These are phyloP conservation scores for Oryza officinalis DNA, from an alignment of 176 grass and related monocot genomes.

Conservation along the genomic window DNA sequence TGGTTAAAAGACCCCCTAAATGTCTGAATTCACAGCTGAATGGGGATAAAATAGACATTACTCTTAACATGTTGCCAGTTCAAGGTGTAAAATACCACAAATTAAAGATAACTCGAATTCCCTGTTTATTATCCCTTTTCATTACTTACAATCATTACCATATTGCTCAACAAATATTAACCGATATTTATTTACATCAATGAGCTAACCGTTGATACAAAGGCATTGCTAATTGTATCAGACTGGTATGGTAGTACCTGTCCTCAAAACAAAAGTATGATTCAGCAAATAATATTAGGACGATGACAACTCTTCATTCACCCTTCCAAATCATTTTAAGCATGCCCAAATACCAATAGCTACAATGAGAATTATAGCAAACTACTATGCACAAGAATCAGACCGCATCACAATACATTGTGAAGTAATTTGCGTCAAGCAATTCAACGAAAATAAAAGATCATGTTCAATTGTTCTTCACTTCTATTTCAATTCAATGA, in stretches of 20 bases:
- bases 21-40: no score
- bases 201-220: not conserved
- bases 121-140: not conserved
- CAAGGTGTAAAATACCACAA: not conserved
- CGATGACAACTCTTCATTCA: not conserved
- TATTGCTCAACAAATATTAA: not conserved
- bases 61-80: not conserved
- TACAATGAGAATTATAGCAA: not conserved
- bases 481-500: constrained; percentile 42
- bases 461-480: constrained; percentile 2
- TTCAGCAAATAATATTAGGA: not conserved
- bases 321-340: not conserved
- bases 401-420: not conserved
- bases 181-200: not conserved
- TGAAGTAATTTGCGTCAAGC: constrained; percentile 15
- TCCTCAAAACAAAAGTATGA: not conserved
- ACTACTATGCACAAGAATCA: constrained; percentile 24
- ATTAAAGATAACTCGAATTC: not conserved
- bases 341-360: not conserved
- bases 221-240: not conserved
- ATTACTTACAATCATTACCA: not conserved
- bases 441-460: not conserved
- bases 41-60: not conserved
- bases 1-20: no score
- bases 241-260: no score